These are phyloP conservation scores for Cytospora leucostoma DNA, from an alignment of 2,329 filamentous ascomycete species.

Conservation along the genomic window DNA sequence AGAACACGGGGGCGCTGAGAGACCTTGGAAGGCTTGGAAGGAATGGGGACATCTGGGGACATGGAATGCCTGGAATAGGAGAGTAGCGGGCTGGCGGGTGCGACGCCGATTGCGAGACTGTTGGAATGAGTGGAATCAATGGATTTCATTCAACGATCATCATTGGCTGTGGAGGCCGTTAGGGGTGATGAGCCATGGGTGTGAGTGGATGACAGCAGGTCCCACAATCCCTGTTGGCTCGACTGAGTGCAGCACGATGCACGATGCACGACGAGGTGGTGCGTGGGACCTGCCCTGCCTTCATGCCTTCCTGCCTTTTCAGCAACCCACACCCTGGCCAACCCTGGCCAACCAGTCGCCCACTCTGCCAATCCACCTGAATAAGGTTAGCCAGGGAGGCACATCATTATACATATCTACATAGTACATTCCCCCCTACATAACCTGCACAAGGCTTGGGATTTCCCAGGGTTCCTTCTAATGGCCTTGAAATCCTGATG, in stretches of 20 bases:
- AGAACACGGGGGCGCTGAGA: background rate
- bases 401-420: background rate
- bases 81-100: slow-evolving; percentile 11
- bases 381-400: background rate
- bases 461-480: background rate
- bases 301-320: background rate
- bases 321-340: background rate
- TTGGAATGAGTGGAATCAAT: slow-evolving; percentile 15
- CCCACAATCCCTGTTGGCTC: slow-evolving; percentile 14
- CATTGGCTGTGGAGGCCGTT: slow-evolving; percentile 23
- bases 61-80: slow-evolving; percentile 26
- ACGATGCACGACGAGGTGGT: background rate
- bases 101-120: slow-evolving; percentile 25
- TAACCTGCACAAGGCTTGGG: background rate
- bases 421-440: background rate
- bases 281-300: background rate
- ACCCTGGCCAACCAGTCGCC: background rate
- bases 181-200: slow-evolving; percentile 19
- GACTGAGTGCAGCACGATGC: background rate
- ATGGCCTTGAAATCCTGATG: background rate
- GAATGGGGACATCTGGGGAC: slow-evolving; percentile 10
- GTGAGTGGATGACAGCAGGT: slow-evolving; percentile 11
- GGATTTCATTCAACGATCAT: slow-evolving; percentile 5
- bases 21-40: slow-evolving; percentile 12
- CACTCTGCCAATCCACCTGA: background rate